These are phyloP conservation scores for Didymosphaeria variabile DNA, from an alignment of 2,329 filamentous ascomycete species.

Conservation along the genomic window DNA sequence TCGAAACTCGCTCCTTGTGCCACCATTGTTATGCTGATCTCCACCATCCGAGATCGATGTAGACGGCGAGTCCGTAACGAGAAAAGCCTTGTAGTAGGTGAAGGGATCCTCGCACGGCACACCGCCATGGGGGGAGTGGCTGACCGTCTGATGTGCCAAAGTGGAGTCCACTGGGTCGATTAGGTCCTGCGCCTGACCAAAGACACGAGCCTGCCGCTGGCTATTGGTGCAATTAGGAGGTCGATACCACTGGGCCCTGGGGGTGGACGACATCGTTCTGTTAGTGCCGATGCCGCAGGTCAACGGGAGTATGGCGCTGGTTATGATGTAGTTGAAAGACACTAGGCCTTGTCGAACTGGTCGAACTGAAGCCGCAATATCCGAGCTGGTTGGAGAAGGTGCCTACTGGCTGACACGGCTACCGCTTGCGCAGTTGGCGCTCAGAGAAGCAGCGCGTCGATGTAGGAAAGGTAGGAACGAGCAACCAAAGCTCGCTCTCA, in stretches of 20 bases:
- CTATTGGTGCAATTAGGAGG: constrained; percentile 23
- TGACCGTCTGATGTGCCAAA: constrained; percentile 17
- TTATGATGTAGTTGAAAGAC: constrained; percentile 21
- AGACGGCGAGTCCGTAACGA: constrained; percentile 19
- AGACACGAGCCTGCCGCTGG: constrained; percentile 17
- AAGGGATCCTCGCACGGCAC: constrained; percentile 28
- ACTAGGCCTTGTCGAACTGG: not conserved
- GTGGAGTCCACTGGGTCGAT: constrained; percentile 22
- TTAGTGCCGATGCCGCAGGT: constrained; percentile 3
- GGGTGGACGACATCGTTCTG: constrained; percentile 18
- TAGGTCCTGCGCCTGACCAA: constrained; percentile 20
- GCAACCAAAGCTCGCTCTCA: constrained; percentile 2
- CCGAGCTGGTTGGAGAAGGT: not conserved
- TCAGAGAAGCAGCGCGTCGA: not conserved
- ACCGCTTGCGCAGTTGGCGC: not conserved
- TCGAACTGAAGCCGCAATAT: not conserved
- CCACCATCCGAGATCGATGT: constrained; percentile 13
- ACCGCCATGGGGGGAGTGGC: constrained; percentile 16
- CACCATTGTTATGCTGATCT: constrained; percentile 24
- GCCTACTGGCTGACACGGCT: not conserved
- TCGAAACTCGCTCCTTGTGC: constrained; percentile 17
- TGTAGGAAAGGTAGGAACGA: not conserved
- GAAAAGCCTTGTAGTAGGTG: constrained; percentile 32
- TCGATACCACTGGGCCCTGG: constrained; percentile 14
- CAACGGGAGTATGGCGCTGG: constrained; percentile 26